Evolutionary conservation across 306 rosid species (phyloP), one percentile per base, ranked within the genome.

Genomic region (Astragalus membranaceus): DNA sequence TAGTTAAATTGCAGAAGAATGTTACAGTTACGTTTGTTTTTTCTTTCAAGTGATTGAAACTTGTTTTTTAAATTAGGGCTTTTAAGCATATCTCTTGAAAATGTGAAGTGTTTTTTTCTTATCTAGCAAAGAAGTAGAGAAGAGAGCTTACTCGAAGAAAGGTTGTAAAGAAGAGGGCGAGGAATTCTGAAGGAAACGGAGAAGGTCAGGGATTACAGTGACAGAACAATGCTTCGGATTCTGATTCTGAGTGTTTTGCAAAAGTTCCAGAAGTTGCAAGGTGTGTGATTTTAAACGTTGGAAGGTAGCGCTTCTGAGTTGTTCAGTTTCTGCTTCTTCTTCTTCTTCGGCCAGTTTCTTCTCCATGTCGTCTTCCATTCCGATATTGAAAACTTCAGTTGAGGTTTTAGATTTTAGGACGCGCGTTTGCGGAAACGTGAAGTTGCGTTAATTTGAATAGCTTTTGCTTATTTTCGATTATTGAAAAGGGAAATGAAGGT

Each of bases 241-340:
- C 10, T 64, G 48, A 47, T 8, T 57, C 7, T 76, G 80, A 54
- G 97, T 94, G 74, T 51, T 83, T 41, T 73, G 92, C 72, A 85
- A 60, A 63, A 94, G 94, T 81, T 82, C 76, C 14, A 94, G 85
- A 82, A 94, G 95, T 57, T 90, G 82, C 58, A 88, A 39, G 23
- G 96, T 83, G 76, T 70, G 52, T 8, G 84, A 77, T 67, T 88
- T 88, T 8, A 94, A 82, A 80, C 77, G 76, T 33, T 69, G 75
- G 47, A 94, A 94, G 64, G 85, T 80, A 43, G 26, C 20, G 80
- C 57, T 85, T 76, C 60, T 64, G 12, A 37, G 71, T 46, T 53
- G 59, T 37, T 73, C 81, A 3, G 11, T 59, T 62, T 32, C 59
- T 7, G 13, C 66, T 7, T 23, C 75, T 14, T 39, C 69, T 42